Evolutionary conservation across 1,139 yeast species (phyloP), one percentile per base, ranked within the genome.

Genomic region (Zhuliangozyma blackwelliae): DNA sequence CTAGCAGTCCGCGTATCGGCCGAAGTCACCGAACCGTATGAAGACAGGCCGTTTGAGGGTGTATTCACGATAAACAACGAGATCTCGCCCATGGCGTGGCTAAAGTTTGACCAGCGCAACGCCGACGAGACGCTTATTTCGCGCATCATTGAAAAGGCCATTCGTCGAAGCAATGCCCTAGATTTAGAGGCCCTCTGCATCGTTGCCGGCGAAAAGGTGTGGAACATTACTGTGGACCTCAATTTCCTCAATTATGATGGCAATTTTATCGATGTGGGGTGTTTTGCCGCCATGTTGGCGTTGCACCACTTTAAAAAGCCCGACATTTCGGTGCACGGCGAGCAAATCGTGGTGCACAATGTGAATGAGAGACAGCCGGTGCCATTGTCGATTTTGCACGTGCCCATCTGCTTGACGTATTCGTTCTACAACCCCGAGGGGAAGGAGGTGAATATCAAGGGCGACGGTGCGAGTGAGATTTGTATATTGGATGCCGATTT

Each of bases 31-130:
- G 75, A 77, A 43, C 98, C 98, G 0, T 83, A 75, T 48, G 96
- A 88, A 38, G 96, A 90, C 49, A 71, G 96, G 36, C 97, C 97
- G 1, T 90, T 87, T 54, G 98, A 94, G 60, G 98, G 98, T 1
- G 58, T 85, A 4, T 89, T 92, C 55, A 68, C 76, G 30, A 89
- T 92, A 23, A 79, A 86, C 35, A 85, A 96, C 5, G 97, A 92
- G 52, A 77, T 87, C 35, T 77, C 90, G 12, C 84, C 97, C 21
- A 84, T 90, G 89, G 95, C 96, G 1, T 79, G 88, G 10, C 82
- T 95, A 2, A 69, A 77, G 50, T 89, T 88, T 57, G 96, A 89
- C 49, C 78, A 79, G 50, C 79, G 78, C 31, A 73, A 80, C 27
- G 27, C 27, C 43, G 95, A 88, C 42, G 97, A 90, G 54, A 71